A percentile compares a stretch with the other conserved stretches of the same genome.
Conservation (phyloP, 129 eudicot genomes). For the Tagetes erecta region DNA sequence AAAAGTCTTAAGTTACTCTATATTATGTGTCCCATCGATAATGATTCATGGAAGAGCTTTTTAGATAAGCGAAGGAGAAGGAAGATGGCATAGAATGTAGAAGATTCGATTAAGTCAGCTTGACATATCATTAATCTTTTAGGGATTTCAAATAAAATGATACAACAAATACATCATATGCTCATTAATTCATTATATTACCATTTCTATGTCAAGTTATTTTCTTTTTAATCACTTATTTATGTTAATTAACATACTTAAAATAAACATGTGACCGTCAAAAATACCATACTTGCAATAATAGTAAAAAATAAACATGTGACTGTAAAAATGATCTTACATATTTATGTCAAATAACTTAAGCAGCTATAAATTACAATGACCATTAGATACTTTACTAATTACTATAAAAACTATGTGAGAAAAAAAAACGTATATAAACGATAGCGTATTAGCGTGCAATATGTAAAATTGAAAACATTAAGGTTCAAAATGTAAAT, state of each 20-base stretch:
- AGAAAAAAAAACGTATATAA: not conserved
- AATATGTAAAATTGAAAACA: conserved; percentile 15
- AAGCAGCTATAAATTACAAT: not conserved
- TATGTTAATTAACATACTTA: no score
- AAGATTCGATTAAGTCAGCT: no score
- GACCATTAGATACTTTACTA: not conserved
- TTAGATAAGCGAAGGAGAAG: no score
- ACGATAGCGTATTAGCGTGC: not conserved
- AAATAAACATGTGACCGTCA: no score
- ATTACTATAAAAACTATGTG: not conserved
- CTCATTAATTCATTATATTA: not conserved
- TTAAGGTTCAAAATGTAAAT: conserved; percentile 11
- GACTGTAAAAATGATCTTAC: not conserved
- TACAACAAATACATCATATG: not conserved
- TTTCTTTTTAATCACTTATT: not conserved
- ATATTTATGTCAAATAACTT: not conserved
- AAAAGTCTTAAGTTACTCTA: no score
- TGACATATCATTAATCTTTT: not conserved
- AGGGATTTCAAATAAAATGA: not conserved
- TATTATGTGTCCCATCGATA: not conserved
- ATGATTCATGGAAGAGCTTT: no score
- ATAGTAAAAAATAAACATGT: not conserved
- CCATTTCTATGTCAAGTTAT: no score
- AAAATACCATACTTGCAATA: no score
- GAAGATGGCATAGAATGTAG: no score